These are phyloP conservation scores for Metschnikowia hibisci DNA, from an alignment of 805 yeast species.

Conservation along the genomic window DNA sequence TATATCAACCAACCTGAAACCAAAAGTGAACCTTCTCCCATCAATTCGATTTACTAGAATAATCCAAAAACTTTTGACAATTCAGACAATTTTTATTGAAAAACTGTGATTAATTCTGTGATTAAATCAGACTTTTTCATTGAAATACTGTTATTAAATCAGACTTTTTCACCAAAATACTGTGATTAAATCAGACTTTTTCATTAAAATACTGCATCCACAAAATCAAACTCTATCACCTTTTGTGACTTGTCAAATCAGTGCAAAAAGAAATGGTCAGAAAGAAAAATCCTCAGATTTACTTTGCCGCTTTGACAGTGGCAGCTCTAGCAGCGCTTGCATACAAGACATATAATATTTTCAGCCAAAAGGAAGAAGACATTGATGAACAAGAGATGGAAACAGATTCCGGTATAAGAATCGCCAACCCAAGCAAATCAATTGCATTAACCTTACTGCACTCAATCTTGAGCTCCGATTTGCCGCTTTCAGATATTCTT, in stretches of 20 bases:
- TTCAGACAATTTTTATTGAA: no score
- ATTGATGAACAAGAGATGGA: background rate
- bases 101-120: no score
- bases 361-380: slow-evolving; percentile 1
- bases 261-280: slow-evolving; percentile 11
- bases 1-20: background rate
- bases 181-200: no score
- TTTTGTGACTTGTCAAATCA: no score
- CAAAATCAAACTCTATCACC: no score
- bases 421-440: slow-evolving; percentile 26
- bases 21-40: no score
- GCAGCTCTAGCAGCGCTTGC: slow-evolving; percentile 32
- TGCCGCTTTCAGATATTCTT: slow-evolving; percentile 39
- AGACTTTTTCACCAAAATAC: no score
- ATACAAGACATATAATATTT: slow-evolving; percentile 30
- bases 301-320: slow-evolving; percentile 34
- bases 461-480: slow-evolving; percentile 33
- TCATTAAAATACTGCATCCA: no score
- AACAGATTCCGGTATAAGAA: background rate
- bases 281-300: slow-evolving; percentile 25
- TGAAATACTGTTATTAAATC: no score
- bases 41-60: no score
- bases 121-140: no score
- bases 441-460: slow-evolving; percentile 42
- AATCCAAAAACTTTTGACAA: no score